These are phyloP conservation scores for Populus hybrid DNA, from an alignment of 441 rosid species.

Conservation along the genomic window DNA sequence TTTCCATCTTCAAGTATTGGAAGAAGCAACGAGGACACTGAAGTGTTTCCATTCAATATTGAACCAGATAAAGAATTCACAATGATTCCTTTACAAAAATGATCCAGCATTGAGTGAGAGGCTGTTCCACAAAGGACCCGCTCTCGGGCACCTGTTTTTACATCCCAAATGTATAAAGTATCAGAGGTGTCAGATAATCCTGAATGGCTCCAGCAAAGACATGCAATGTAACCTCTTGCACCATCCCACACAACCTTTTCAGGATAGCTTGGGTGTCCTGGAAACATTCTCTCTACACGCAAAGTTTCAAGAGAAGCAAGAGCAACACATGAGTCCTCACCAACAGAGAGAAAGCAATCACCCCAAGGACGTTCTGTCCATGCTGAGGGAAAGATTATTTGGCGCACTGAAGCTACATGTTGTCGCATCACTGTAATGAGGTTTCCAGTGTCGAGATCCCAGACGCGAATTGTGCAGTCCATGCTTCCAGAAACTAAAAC, in stretches of 20 bases:
- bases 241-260: slow-evolving; percentile 93
- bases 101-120: slow-evolving; percentile 90
- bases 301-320: slow-evolving; percentile 87
- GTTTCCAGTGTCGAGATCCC: slow-evolving; percentile 80
- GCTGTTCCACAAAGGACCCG: slow-evolving; percentile 83
- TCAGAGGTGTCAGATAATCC: slow-evolving; percentile 56
- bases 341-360: slow-evolving; percentile 87
- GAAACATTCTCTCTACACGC: slow-evolving; percentile 86
- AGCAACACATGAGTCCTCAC: slow-evolving; percentile 79
- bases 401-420: slow-evolving; percentile 87
- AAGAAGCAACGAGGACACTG: slow-evolving; percentile 71
- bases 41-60: slow-evolving; percentile 63
- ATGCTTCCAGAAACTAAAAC: slow-evolving; percentile 88
- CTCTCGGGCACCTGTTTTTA: slow-evolving; percentile 80
- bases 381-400: slow-evolving; percentile 72
- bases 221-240: slow-evolving; percentile 78
- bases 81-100: slow-evolving; percentile 78
- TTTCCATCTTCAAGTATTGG: slow-evolving; percentile 68
- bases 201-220: slow-evolving; percentile 55
- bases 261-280: slow-evolving; percentile 76
- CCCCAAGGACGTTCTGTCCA: slow-evolving; percentile 77
- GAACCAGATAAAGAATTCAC: slow-evolving; percentile 54
- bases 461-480: slow-evolving; percentile 76
- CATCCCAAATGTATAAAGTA: slow-evolving; percentile 85
- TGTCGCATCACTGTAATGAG: slow-evolving; percentile 74